Evolutionary conservation across 352 stramenopile species (phyloP), one percentile per base, ranked within the genome.

Genomic region (Pythium myriotylum): DNA sequence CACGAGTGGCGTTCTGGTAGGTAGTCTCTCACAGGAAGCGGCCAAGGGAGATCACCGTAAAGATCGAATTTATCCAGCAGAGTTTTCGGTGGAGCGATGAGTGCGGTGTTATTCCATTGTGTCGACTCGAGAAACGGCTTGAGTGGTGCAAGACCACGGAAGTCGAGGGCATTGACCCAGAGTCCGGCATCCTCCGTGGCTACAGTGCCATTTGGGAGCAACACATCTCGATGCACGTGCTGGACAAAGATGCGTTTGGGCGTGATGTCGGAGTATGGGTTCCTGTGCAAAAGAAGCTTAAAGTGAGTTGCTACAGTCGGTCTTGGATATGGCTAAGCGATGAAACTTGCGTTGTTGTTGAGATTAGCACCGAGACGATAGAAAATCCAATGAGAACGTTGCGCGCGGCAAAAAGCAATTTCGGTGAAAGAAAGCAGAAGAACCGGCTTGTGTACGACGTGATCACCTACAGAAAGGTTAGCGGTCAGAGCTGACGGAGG

Each of bases 131-230:
- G 67, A 56, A 72, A 68, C 33, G 65, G 72, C 16, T 74, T 73
- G 20, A 93, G 67, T 4, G 81, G 69, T n/a, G 73, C 69, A 9
- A 79, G 59, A 14, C 84, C 79, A 35, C 77, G 81, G 54, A 88
- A 93, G 61, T 93, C 84, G 6, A 89, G 42, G 19, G 76, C 77
- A 53, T 86, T 89, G 37, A 93, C 46, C 84, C 81, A 91, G n/a
- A 93, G 56, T 13, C 84, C 84, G 2, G 79, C 73, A 62, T 93
- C 84, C 19, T 62, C 26, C 4, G 72, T 77, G 26, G 73, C 22
- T 26, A 88, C 47, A 13, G 72, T 65, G 1, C 77, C 81, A 29
- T 76, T 84, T 6, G 73, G 57, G 20, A 81, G 69, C 43, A 70
- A 27, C 12, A 81, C 62, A 39, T 89, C 62, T 35, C 84, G 81